These are phyloP conservation scores for Ramaria sp. DNA, from an alignment of 768 basidiomycete species.

Conservation along the genomic window DNA sequence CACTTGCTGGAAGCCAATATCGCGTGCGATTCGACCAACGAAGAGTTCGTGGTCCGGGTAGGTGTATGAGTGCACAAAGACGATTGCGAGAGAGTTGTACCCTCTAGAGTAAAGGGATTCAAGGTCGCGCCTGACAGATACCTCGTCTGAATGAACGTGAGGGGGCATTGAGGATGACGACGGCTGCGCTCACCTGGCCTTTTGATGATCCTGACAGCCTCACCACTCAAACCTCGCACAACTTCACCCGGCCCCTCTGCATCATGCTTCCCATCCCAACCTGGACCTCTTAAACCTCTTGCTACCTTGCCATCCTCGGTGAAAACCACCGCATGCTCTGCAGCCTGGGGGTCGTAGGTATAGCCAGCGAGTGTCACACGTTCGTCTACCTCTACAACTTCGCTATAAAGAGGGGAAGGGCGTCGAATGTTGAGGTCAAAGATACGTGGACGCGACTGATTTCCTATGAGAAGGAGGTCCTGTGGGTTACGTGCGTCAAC, in stretches of 20 bases:
- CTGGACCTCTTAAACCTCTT: slow-evolving; percentile 64
- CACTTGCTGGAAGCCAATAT: slow-evolving; percentile 82
- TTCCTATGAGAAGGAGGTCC: slow-evolving; percentile 87
- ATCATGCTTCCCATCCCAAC: slow-evolving; percentile 57
- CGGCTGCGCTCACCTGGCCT: slow-evolving; percentile 42
- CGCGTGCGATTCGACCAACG: slow-evolving; percentile 62
- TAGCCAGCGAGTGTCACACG: slow-evolving; percentile 91
- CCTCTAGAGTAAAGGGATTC: slow-evolving; percentile 67
- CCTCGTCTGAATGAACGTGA: slow-evolving; percentile 32
- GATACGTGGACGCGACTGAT: slow-evolving; percentile 89
- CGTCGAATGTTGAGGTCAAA: slow-evolving; percentile 90
- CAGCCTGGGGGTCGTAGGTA: slow-evolving; percentile 78
- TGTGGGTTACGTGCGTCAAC: slow-evolving; percentile 10
- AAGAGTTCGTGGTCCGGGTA: slow-evolving; percentile 76
- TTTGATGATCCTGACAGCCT: slow-evolving; percentile 76
- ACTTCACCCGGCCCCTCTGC: slow-evolving; percentile 77
- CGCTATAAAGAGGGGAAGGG: slow-evolving; percentile 62
- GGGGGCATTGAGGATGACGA: neutral
- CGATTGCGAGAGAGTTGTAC: slow-evolving; percentile 81
- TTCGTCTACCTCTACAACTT: slow-evolving; percentile 75
- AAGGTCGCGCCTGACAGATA: slow-evolving; percentile 47
- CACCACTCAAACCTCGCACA: slow-evolving; percentile 75
- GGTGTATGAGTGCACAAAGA: slow-evolving; percentile 87
- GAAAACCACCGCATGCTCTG: slow-evolving; percentile 68
- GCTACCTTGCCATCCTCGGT: slow-evolving; percentile 56